Evolutionary conservation across 2,329 filamentous ascomycete genomes (phyloP).

Genomic region (Diaporthe ilicicola): DNA sequence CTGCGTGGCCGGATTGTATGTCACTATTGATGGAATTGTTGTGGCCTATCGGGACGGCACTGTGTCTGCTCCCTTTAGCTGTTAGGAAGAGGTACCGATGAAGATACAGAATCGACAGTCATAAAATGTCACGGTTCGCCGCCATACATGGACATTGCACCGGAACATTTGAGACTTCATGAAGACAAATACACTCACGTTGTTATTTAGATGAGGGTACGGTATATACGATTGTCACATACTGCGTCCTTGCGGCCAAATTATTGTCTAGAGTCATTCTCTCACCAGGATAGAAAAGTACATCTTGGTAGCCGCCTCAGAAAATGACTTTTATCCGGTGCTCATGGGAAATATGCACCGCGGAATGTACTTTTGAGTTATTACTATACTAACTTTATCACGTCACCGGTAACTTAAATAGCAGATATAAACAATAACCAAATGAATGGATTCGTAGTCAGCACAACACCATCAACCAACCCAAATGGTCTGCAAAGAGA

Average conservation of each 20-base stretch:
- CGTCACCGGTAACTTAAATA: neutral
- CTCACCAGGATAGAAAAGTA: no score
- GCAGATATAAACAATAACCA: neutral
- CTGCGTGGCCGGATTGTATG: constrained; percentile 58
- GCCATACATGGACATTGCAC: no score
- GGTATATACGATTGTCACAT: neutral
- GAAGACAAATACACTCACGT: neutral
- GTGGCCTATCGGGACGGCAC: constrained; percentile 30
- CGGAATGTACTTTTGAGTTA: neutral
- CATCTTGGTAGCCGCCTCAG: no score
- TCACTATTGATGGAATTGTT: constrained; percentile 49
- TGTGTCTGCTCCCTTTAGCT: constrained; percentile 29
- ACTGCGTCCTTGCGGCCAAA: no score
- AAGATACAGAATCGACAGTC: no score
- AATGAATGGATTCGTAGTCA: neutral
- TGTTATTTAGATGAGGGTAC: neutral
- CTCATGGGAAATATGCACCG: neutral
- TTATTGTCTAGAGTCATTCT: no score
- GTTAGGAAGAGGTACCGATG: neutral
- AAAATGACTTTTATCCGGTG: no score
- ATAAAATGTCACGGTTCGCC: neutral
- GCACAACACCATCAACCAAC: neutral
- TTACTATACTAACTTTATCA: neutral
- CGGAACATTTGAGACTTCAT: rapidly evolving
- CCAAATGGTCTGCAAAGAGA: neutral